Base-by-base conservation (phyloP, 1,284 basidiomycete genomes). In the Ganoderma sp. region DNA sequence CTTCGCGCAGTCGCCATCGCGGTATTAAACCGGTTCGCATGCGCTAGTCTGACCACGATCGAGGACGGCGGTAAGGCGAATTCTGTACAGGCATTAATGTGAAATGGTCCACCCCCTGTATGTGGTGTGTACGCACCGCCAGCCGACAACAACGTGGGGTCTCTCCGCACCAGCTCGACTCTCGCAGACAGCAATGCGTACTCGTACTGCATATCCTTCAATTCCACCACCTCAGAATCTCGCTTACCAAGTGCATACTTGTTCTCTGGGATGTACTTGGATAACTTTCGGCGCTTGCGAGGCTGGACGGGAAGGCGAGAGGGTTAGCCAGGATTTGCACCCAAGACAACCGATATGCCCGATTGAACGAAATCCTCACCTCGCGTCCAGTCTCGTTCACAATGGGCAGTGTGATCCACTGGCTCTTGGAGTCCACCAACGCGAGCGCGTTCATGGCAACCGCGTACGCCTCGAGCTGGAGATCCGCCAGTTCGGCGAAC, bases 361-460 rank as follows among this genome's bases (percentile, higher is more conserved):
- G 43, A 52, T 48, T 59, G 61, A 56, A 22, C 22, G 48, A 63
- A 56, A 61, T 64, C 54, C 75, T 67, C 71, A 83, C 83, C 82
- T 82, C 83, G 69, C 81, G 76, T 50, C 80, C 79, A 59, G 78
- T 76, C 61, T 86, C 85, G 52, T 79, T 76, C 32, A 82, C 76
- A 32, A 84, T 78, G 45, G 88, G 87, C 61, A 93, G 80, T 22
- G 91, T 83, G 57, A 99, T 86, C 95, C 95, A 99, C 10, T 96
- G 92, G 73, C 90, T 91, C 74, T 91, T 90, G 70, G 85, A 83
- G 74, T 96, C 92, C 41, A 97, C 85, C 71, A 99, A 84, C 14
- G 92, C 88, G 43, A 99, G 83, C 10, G 95, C 91, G 77, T 98
- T 99, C 80, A 98, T 93, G 19, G 95, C 91, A 41, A 97, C 89